Percentiles rank a stretch among this genome's conserved stretches.
Evolutionary conservation across 1,284 basidiomycete genomes (phyloP).

Genomic region (Heterobasidion parviporum): DNA sequence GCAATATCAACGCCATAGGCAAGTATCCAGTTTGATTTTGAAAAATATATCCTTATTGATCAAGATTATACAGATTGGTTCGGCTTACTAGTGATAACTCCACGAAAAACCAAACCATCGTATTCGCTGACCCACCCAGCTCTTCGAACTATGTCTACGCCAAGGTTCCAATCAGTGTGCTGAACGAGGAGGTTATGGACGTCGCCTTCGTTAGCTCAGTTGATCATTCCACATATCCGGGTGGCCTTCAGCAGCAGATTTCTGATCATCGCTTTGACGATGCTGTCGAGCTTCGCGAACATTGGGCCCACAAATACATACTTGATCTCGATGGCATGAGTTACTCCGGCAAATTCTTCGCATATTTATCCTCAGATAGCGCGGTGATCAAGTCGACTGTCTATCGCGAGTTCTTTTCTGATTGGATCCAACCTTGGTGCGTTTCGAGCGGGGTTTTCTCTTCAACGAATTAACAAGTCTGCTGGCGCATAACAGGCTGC

Average conservation of each 20-base stretch:
- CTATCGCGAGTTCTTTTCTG: slow-evolving; percentile 83
- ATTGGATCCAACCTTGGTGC: slow-evolving; percentile 80
- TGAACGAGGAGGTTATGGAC: slow-evolving; percentile 85
- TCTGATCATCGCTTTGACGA: slow-evolving; percentile 69
- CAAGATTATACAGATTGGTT: slow-evolving; percentile 47
- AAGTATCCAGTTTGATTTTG: slow-evolving; percentile 6
- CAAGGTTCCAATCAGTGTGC: slow-evolving; percentile 46
- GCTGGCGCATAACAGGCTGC: slow-evolving; percentile 52
- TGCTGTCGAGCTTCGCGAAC: slow-evolving; percentile 73
- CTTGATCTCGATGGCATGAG: slow-evolving; percentile 91
- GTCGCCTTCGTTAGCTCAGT: slow-evolving; percentile 80
- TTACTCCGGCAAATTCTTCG: slow-evolving; percentile 87
- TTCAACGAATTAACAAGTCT: slow-evolving; percentile 2
- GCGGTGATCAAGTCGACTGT: slow-evolving; percentile 86
- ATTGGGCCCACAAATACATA: slow-evolving; percentile 91
- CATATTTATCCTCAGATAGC: slow-evolving; percentile 81
- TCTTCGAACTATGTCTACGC: slow-evolving; percentile 55
- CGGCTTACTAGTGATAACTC: slow-evolving; percentile 66
- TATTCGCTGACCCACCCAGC: slow-evolving; percentile 66
- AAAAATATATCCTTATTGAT: slow-evolving; percentile 1
- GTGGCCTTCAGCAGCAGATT: slow-evolving; percentile 68
- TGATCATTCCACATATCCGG: slow-evolving; percentile 64
- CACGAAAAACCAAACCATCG: slow-evolving; percentile 54
- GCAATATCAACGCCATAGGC: slow-evolving; percentile 86
- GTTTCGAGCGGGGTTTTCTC: slow-evolving; percentile 15